Percentiles rank a stretch among this genome's conserved stretches.
These are phyloP conservation scores for Phycomyces nitens DNA, from an alignment of 192 early-diverging fungal species.

Conservation along the genomic window DNA sequence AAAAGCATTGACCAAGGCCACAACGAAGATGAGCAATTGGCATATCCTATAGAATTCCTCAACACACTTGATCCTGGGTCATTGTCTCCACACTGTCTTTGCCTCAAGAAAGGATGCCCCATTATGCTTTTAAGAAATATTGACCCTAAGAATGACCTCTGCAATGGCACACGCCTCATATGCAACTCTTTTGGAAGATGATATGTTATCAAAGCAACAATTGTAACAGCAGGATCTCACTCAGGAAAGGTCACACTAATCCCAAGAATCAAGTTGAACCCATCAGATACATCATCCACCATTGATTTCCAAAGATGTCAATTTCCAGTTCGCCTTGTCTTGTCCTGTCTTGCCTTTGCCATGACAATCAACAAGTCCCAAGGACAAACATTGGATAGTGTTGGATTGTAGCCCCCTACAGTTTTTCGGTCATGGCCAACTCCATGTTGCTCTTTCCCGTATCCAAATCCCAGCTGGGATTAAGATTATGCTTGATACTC, in stretches of 20 bases:
- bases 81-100: conserved; percentile 24
- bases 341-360: conserved; percentile 20
- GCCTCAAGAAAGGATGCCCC: conserved; percentile 2
- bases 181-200: background rate
- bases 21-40: background rate
- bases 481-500: background rate
- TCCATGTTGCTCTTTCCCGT: conserved; percentile 25
- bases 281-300: background rate
- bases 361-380: conserved; percentile 29
- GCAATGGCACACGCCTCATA: conserved; percentile 27
- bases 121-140: conserved; percentile 33
- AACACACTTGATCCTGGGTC: conserved; percentile 14
- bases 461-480: background rate
- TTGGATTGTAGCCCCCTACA: conserved; percentile 17
- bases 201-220: conserved; percentile 15
- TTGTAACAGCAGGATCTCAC: conserved; percentile 21
- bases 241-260: conserved; percentile 15
- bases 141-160: conserved; percentile 14
- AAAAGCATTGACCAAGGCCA: background rate
- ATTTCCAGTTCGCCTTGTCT: conserved; percentile 18
- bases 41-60: conserved; percentile 19
- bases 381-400: conserved; percentile 16
- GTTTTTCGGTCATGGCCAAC: conserved; percentile 29
- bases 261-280: conserved; percentile 15
- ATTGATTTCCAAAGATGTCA: conserved; percentile 8